Conservation (phyloP, 2,329 filamentous ascomycete genomes). For the Paecilomyces sp. region DNA sequence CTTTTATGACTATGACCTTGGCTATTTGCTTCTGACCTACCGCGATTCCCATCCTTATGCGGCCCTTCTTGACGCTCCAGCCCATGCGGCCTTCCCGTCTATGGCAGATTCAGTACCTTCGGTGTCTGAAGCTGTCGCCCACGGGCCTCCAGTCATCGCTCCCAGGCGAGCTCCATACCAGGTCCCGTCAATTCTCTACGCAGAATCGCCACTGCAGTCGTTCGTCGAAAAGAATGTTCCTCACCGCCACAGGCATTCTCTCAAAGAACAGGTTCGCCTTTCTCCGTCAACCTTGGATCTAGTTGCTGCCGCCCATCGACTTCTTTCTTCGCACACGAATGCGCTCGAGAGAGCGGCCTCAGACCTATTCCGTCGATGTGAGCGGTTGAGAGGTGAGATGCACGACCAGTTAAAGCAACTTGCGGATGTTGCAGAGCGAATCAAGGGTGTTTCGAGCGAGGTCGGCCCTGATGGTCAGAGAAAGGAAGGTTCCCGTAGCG, state of each 20-base stretch:
- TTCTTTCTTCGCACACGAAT: constrained; percentile 40
- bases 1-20: constrained; percentile 50
- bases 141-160: constrained; percentile 18
- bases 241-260: constrained; percentile 33
- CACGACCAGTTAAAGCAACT: constrained; percentile 40
- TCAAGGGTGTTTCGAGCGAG: constrained; percentile 35
- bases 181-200: constrained; percentile 33
- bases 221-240: constrained; percentile 38
- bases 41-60: constrained; percentile 43
- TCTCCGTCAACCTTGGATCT: constrained; percentile 43
- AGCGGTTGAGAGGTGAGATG: constrained; percentile 41
- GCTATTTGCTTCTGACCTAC: constrained; percentile 50
- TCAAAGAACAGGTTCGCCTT: constrained; percentile 40
- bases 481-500: constrained; percentile 23
- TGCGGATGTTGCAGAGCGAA: constrained; percentile 37
- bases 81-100: constrained; percentile 19
- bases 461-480: constrained; percentile 28
- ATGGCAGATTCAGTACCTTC: constrained; percentile 17
- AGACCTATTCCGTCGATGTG: constrained; percentile 47
- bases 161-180: constrained; percentile 37
- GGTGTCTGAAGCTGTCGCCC: constrained; percentile 14
- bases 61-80: constrained; percentile 45
- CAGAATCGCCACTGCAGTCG: constrained; percentile 27
- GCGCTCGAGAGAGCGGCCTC: constrained; percentile 41
- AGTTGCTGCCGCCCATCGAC: constrained; percentile 40